Evolutionary conservation across 352 stramenopile genomes (phyloP).

Genomic region (Phytophthora nicotianae): DNA sequence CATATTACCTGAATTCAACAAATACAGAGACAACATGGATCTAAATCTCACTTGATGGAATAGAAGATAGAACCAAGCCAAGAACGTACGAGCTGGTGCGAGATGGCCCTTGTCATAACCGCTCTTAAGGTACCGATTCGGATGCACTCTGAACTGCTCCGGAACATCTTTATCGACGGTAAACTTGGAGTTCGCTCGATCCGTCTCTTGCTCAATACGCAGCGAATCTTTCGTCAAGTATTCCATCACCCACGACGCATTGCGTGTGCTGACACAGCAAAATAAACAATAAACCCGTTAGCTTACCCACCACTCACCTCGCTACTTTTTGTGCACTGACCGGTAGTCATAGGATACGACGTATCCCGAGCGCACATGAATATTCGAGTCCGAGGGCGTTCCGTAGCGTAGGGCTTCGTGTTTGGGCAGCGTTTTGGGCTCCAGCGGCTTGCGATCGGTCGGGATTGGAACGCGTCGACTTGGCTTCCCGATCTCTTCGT

Average conservation of each 20-base stretch:
- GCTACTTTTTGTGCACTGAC: constrained; percentile 25
- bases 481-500: constrained; percentile 19
- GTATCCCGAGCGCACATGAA: constrained; percentile 80
- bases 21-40: background rate
- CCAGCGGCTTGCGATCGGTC: constrained; percentile 15
- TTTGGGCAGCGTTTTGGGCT: constrained; percentile 24
- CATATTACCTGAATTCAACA: constrained; percentile 82
- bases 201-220: constrained; percentile 64
- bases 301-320: background rate
- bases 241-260: constrained; percentile 89
- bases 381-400: constrained; percentile 65
- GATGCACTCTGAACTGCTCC: constrained; percentile 84
- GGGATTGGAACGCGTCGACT: constrained; percentile 16
- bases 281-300: background rate
- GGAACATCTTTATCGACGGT: constrained; percentile 73
- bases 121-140: constrained; percentile 88
- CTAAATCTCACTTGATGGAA: background rate
- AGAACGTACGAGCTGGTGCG: constrained; percentile 77
- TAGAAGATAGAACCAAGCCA: background rate
- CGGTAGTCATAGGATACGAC: constrained; percentile 87
- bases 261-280: constrained; percentile 60
- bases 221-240: constrained; percentile 77
- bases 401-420: constrained; percentile 82
- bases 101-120: constrained; percentile 96
- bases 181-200: constrained; percentile 90